phyloP scores from a whole-genome alignment of 2,329 filamentous ascomycete species.

The Zymoseptoria ardabiliae region DNA sequence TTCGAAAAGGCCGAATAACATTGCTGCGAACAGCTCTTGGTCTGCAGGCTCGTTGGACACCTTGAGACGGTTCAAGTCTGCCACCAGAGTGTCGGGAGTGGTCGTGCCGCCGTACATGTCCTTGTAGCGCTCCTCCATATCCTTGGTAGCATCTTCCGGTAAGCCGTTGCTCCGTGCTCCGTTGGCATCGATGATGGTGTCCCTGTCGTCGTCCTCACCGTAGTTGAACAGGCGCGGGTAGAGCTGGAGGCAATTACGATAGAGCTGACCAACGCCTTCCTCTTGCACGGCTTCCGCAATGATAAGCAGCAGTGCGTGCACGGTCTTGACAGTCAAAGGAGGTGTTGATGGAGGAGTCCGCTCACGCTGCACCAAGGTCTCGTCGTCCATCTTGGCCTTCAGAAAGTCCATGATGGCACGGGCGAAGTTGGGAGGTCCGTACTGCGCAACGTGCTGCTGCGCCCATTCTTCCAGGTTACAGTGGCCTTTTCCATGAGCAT shows the following conservation, averaged over 20 bases:
- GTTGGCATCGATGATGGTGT: conserved; percentile 84
- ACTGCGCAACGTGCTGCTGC: conserved; percentile 50
- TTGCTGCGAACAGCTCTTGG: conserved; percentile 94
- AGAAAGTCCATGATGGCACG: conserved; percentile 71
- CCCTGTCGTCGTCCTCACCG: conserved; percentile 65
- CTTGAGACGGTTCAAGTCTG: conserved; percentile 79
- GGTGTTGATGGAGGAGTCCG: conserved; percentile 60
- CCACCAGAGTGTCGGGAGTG: conserved; percentile 77
- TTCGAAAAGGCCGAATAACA: conserved; percentile 96
- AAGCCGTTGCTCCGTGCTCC: conserved; percentile 70
- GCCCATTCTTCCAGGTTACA: conserved; percentile 79
- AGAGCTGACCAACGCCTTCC: conserved; percentile 69
- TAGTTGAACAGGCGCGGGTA: conserved; percentile 97
- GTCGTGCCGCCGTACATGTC: conserved; percentile 93
- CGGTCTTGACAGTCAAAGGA: conserved; percentile 76
- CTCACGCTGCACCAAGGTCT: conserved; percentile 67
- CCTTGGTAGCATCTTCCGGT: conserved; percentile 68
- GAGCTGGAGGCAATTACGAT: conserved; percentile 80
- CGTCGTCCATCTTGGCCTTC: conserved; percentile 74
- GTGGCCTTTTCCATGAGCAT: conserved; percentile 73
- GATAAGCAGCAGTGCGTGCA: conserved; percentile 71
- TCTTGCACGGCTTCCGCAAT: conserved; percentile 55
- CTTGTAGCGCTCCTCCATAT: conserved; percentile 97
- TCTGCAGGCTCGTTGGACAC: conserved; percentile 74
- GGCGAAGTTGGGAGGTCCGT: conserved; percentile 51